Evolutionary conservation across 108 stramenopile species (phyloP), one percentile per base, ranked within the genome.

Genomic region (Discostella stelligeroides): DNA sequence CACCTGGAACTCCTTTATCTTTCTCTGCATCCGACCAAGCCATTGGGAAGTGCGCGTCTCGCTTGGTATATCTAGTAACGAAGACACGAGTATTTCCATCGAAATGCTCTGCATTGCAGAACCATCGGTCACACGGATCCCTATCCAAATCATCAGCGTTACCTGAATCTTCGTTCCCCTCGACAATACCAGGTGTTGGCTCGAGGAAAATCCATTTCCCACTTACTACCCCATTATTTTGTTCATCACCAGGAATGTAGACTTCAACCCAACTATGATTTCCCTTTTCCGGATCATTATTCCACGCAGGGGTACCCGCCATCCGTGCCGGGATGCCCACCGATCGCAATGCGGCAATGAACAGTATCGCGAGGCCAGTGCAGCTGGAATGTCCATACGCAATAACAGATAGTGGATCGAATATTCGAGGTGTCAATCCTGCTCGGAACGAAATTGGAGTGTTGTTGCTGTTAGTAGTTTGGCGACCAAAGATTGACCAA

Each of bases 211-310:
- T 58, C 95, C 92, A 96, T 61, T 80, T 30, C 2, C 78, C 83
- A 18, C 49, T 70, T n/a, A n/a, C n/a, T n/a, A n/a, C n/a, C 29
- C 50, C 50, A 14, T 53, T 63, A 47, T 49, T 57, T 3, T 5
- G 73, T 34, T 58, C 46, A 15, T 62, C 63, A 40, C 27, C 56
- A 6, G 48, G 78, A 43, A 68, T 56, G 53, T 76, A 94, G 9
- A 96, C 89, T 82, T 96, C 95, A 18, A 96, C 82, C 95, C 95
- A 96, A 68, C 91, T 94, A 76, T 96, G 95, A 85, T 96, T 94
- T 34, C 95, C 95, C 29, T 88, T 69, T 18, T 77, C 79, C 7
- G 42, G 68, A 42, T 88, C 72, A 11, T 84, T 84, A 60, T 86
- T 71, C 95, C 95, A 96, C 10, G 95, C 92, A 4, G 95, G 85